Conservation (phyloP, 768 basidiomycete genomes). For the Rhodotorula paludigena region DNA sequence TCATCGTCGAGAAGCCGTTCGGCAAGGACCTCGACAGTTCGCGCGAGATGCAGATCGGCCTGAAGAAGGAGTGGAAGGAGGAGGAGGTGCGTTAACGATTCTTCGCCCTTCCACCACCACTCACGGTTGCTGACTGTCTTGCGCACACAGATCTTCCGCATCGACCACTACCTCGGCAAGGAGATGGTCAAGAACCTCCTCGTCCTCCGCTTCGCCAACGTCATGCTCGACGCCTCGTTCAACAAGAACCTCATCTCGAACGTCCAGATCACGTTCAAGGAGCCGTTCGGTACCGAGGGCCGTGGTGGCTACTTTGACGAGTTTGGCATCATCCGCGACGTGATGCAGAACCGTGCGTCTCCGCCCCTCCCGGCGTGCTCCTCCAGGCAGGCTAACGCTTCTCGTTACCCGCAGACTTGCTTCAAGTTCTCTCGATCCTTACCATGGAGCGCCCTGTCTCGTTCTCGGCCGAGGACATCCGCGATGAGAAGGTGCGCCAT, state of each 20-base stretch:
- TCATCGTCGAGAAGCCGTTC: slow-evolving; percentile 98
- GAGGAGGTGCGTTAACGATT: slow-evolving; percentile 58
- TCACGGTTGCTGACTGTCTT: neutral
- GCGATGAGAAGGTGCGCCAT: slow-evolving; percentile 82
- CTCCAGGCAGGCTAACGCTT: slow-evolving; percentile 27
- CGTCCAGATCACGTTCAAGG: slow-evolving; percentile 99
- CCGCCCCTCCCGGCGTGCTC: neutral
- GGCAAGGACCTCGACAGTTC: slow-evolving; percentile 88
- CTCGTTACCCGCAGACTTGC: slow-evolving; percentile 59
- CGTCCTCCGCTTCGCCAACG: slow-evolving; percentile 89
- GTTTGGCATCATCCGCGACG: slow-evolving; percentile 97
- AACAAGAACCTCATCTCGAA: slow-evolving; percentile 94
- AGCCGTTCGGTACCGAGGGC: slow-evolving; percentile 98
- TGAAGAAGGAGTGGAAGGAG: slow-evolving; percentile 86
- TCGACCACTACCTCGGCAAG: slow-evolving; percentile 98
- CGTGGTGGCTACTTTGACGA: slow-evolving; percentile 99
- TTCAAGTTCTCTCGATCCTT: slow-evolving; percentile 89
- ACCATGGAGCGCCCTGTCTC: slow-evolving; percentile 99
- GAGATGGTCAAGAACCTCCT: slow-evolving; percentile 99
- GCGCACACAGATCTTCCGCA: slow-evolving; percentile 70
- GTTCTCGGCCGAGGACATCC: slow-evolving; percentile 93
- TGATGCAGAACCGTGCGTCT: slow-evolving; percentile 91
- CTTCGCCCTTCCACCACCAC: neutral
- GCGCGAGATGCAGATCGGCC: slow-evolving; percentile 64
- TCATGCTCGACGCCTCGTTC: slow-evolving; percentile 81